Conservation (phyloP, 225 moss, liverwort and hornwort species). For the Bryum argenteum region DNA sequence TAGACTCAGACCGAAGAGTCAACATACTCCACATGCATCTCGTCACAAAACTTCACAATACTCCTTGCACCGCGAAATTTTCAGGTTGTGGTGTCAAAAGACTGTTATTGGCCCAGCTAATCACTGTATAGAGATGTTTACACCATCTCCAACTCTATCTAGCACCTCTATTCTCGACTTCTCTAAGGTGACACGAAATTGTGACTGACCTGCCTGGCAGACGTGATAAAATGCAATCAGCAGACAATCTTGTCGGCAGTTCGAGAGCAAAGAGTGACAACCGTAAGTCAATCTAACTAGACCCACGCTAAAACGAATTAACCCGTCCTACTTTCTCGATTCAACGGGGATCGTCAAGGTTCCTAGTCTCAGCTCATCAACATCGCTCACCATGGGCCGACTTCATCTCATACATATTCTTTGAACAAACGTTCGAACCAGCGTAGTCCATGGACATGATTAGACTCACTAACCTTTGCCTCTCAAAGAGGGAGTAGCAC, state of each 20-base stretch:
- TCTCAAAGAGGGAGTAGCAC: conserved; percentile 88
- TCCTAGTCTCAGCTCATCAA: neutral
- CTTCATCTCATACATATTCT: neutral
- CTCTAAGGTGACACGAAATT: neutral
- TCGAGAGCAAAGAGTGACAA: neutral
- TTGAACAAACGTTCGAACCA: neutral
- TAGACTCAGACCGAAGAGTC: neutral
- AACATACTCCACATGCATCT: neutral
- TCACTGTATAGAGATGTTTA: neutral
- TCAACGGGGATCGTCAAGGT: neutral
- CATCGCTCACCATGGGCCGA: neutral
- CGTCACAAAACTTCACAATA: neutral
- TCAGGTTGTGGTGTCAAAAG: neutral
- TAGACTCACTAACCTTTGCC: conserved; percentile 66
- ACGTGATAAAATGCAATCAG: neutral
- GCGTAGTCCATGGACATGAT: conserved; percentile 2
- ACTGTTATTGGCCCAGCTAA: neutral
- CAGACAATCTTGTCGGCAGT: neutral
- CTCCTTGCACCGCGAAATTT: neutral
- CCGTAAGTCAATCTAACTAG: neutral
- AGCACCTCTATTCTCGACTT: neutral
- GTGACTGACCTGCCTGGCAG: neutral
- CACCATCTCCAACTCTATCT: conserved; percentile 9
- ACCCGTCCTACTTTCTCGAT: neutral
- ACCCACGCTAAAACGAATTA: neutral